Conservation (phyloP, 352 stramenopile genomes). For the Phytophthora rubi region DNA sequence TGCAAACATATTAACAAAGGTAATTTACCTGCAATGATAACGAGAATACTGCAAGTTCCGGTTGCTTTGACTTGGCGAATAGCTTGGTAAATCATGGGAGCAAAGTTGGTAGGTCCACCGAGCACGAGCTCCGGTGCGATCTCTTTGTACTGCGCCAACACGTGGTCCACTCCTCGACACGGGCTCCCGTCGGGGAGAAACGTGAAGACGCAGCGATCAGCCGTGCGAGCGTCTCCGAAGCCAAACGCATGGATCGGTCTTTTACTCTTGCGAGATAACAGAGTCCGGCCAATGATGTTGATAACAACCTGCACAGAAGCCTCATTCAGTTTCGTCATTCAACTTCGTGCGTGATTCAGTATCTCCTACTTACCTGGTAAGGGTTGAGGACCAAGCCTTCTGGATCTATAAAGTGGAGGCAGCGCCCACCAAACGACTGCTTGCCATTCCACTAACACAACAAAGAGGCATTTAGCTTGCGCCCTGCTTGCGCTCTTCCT, state of each 20-base stretch:
- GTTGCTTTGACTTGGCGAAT: conserved; percentile 60
- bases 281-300: conserved; percentile 66
- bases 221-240: conserved; percentile 70
- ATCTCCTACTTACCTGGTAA: conserved; percentile 51
- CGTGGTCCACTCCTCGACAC: conserved; percentile 61
- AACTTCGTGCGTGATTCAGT: not conserved
- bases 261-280: conserved; percentile 75
- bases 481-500: not conserved
- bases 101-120: conserved; percentile 78
- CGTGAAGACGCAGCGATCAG: conserved; percentile 60
- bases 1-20: not conserved
- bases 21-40: conserved; percentile 65
- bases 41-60: conserved; percentile 69
- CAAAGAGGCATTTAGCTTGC: not conserved
- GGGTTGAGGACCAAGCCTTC: conserved; percentile 52
- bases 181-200: conserved; percentile 48
- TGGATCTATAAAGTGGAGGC: conserved; percentile 79
- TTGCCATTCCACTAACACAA: conserved; percentile 68
- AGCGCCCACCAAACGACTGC: conserved; percentile 61
- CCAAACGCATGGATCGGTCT: conserved; percentile 77
- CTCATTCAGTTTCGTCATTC: not conserved
- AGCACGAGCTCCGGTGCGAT: conserved; percentile 59
- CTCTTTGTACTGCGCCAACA: conserved; percentile 59
- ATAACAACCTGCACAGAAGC: conserved; percentile 54
- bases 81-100: conserved; percentile 76